Percentiles rank a stretch among this genome's conserved stretches.
Conservation (phyloP, 2,329 filamentous ascomycete genomes). For the Cadophora sp. region DNA sequence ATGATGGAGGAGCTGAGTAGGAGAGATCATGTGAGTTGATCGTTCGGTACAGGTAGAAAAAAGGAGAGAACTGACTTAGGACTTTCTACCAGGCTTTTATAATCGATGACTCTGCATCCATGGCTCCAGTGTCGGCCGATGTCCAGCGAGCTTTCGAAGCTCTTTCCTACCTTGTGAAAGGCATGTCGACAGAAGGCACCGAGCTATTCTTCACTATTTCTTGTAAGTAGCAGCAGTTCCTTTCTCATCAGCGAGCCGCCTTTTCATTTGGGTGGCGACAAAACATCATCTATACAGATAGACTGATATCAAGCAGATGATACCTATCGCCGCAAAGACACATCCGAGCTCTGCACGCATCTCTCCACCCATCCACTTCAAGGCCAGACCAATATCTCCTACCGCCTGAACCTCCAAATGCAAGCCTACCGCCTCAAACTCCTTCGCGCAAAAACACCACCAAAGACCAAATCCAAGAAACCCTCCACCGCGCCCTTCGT, state of each 20-base stretch:
- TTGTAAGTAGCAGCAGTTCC: background rate
- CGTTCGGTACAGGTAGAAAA: too few relatives aligned
- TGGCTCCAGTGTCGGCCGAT: constrained; percentile 38
- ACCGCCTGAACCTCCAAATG: constrained; percentile 33
- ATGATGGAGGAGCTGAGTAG: constrained; percentile 34
- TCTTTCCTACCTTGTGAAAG: constrained; percentile 41
- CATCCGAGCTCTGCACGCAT: constrained; percentile 30
- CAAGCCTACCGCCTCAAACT: constrained; percentile 31
- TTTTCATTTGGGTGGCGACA: too few relatives aligned
- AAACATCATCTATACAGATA: too few relatives aligned
- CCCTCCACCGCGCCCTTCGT: too few relatives aligned
- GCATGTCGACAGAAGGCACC: constrained; percentile 38
- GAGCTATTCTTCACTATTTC: constrained; percentile 40
- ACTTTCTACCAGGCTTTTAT: constrained; percentile 38
- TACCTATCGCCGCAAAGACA: constrained; percentile 35
- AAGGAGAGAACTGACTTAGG: background rate
- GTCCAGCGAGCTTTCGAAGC: constrained; percentile 38
- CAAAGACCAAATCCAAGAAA: constrained; percentile 4
- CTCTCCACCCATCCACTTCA: constrained; percentile 25
- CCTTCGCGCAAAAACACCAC: constrained; percentile 23
- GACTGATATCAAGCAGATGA: constrained; percentile 22
- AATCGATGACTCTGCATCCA: constrained; percentile 41
- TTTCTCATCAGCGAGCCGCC: too few relatives aligned
- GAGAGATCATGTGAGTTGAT: constrained; percentile 40
- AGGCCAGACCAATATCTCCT: constrained; percentile 33